These are phyloP conservation scores for Acidomyces sp. DNA, from an alignment of 495 filamentous ascomycete species.

Conservation along the genomic window DNA sequence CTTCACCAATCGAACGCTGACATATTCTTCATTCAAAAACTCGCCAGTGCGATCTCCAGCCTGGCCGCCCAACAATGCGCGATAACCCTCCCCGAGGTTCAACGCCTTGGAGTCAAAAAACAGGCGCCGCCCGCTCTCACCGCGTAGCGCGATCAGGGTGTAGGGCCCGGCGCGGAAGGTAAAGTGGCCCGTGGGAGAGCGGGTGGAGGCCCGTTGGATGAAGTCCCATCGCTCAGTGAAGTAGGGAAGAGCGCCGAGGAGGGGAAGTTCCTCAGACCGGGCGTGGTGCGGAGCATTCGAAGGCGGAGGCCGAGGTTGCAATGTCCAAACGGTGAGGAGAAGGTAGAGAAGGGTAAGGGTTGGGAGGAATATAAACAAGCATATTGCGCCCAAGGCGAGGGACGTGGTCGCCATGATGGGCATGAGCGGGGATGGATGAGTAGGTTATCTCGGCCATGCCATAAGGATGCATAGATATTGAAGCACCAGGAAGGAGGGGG, in stretches of 20 bases:
- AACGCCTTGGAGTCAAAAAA: conserved; percentile 35
- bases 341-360: no score
- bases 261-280: conserved; percentile 4
- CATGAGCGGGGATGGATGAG: no score
- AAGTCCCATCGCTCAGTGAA: conserved; percentile 24
- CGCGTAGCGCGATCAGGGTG: conserved; percentile 30
- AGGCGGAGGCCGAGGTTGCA: no score
- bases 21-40: neutral
- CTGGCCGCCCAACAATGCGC: conserved; percentile 16
- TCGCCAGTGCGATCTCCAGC: neutral
- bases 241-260: conserved; percentile 21
- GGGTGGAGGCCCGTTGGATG: conserved; percentile 1
- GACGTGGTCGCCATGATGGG: no score
- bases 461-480: no score
- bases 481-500: no score
- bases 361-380: no score
- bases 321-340: no score
- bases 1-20: conserved; percentile 5
- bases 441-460: no score
- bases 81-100: conserved; percentile 32
- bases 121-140: conserved; percentile 29
- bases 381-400: no score
- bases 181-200: conserved; percentile 30
- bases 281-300: no score
- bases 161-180: conserved; percentile 38